Evolutionary conservation across 495 filamentous ascomycete genomes (phyloP).

Genomic region (Aspergillus ellipticus): DNA sequence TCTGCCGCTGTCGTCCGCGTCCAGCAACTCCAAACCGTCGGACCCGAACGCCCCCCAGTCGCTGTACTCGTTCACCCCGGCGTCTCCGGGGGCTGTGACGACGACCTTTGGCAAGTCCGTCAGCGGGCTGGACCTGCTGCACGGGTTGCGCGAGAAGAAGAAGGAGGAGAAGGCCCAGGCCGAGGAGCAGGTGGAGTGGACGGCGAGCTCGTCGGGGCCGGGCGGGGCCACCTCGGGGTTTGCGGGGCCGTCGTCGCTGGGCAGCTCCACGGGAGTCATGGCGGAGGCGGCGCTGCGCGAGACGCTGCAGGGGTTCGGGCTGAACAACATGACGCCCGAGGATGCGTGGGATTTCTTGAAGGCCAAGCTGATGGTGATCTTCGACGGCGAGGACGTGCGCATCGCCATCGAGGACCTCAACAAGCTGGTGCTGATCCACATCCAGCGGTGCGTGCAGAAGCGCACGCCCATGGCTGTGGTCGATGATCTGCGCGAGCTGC

Average conservation of each 20-base stretch:
- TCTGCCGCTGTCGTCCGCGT: constrained; percentile 78
- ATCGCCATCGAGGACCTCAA: constrained; percentile 95
- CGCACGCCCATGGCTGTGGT: constrained; percentile 64
- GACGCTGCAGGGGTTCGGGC: constrained; percentile 56
- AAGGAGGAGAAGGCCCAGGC: constrained; percentile 70
- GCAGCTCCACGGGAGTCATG: constrained; percentile 28
- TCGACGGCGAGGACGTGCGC: constrained; percentile 86
- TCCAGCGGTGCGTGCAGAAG: constrained; percentile 72
- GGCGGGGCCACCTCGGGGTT: constrained; percentile 26
- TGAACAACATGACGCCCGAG: constrained; percentile 79
- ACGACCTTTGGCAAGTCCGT: constrained; percentile 73
- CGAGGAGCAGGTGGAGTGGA: constrained; percentile 42
- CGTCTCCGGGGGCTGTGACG: constrained; percentile 64
- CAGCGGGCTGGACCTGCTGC: constrained; percentile 77
- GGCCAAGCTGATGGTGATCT: constrained; percentile 81
- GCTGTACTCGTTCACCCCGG: constrained; percentile 75
- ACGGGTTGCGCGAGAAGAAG: constrained; percentile 86
- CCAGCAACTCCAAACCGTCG: constrained; percentile 81
- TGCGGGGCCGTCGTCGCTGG: constrained; percentile 37
- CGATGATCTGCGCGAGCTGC: constrained; percentile 74
- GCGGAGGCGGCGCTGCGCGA: constrained; percentile 44
- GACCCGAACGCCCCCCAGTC: constrained; percentile 82
- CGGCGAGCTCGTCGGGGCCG: constrained; percentile 28
- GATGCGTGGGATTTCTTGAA: constrained; percentile 97
- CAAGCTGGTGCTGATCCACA: constrained; percentile 73